These are phyloP conservation scores for Penicillium coffeae DNA, from an alignment of 495 filamentous ascomycete species.

Conservation along the genomic window DNA sequence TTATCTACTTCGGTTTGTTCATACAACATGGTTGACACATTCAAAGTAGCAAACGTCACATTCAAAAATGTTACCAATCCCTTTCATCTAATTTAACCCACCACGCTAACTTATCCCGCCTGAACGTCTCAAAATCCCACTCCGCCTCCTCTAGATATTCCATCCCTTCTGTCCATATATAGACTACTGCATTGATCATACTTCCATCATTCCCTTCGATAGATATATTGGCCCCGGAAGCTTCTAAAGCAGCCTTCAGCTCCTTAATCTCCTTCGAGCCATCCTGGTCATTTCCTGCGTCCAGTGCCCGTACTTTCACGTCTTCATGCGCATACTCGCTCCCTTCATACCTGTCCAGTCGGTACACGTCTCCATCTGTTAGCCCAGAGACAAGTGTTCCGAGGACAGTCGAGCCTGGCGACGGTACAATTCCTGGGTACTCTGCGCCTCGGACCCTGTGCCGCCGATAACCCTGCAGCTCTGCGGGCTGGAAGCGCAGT, in stretches of 20 bases:
- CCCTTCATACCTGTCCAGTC: slow-evolving; percentile 84
- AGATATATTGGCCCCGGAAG: slow-evolving; percentile 23
- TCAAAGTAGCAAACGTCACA: too few relatives aligned
- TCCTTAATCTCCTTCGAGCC: slow-evolving; percentile 12
- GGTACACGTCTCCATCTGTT: slow-evolving; percentile 67
- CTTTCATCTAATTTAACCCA: slow-evolving; percentile 42
- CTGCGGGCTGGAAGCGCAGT: slow-evolving; percentile 66
- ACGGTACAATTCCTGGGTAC: slow-evolving; percentile 78
- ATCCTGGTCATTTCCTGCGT: background rate
- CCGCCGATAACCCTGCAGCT: slow-evolving; percentile 68
- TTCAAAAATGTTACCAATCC: too few relatives aligned
- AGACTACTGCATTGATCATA: slow-evolving; percentile 63
- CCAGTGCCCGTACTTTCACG: slow-evolving; percentile 55
- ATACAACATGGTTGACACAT: too few relatives aligned
- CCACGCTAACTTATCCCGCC: slow-evolving; percentile 60
- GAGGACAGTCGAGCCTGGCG: slow-evolving; percentile 46
- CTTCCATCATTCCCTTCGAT: slow-evolving; percentile 41
- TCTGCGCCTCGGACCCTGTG: slow-evolving; percentile 64
- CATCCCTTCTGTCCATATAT: slow-evolving; percentile 60
- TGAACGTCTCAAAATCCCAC: slow-evolving; percentile 81
- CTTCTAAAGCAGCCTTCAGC: slow-evolving; percentile 31
- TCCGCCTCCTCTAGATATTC: slow-evolving; percentile 58
- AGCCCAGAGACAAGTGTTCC: slow-evolving; percentile 78
- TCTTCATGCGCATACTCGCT: slow-evolving; percentile 59
- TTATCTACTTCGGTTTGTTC: too few relatives aligned